Conservation (phyloP, 169 alveolate species). For the Blepharisma undulans region DNA sequence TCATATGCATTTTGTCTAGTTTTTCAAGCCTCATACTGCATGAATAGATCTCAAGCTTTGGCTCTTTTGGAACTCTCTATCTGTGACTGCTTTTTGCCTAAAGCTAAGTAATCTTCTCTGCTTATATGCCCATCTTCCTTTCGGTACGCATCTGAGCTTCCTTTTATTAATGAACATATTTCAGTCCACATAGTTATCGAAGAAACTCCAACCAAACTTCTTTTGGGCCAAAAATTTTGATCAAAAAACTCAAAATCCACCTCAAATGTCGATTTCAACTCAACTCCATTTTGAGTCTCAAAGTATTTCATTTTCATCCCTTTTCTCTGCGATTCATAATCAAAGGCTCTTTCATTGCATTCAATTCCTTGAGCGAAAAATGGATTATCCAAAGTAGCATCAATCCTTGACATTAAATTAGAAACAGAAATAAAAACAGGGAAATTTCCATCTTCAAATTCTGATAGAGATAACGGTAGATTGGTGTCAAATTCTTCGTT, state of each 20-base stretch:
- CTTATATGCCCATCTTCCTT: not conserved
- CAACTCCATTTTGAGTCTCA: not conserved
- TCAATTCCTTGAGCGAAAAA: not conserved
- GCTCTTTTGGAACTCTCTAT: not conserved
- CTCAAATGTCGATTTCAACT: not conserved
- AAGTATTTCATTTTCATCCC: not conserved
- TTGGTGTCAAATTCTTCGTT: not conserved
- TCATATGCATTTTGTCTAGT: conserved; percentile 52
- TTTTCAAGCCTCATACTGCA: conserved; percentile 71
- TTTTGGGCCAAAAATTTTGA: conserved; percentile 20
- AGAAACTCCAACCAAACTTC: not conserved
- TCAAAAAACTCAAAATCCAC: conserved; percentile 2
- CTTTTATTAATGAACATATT: conserved; percentile 72
- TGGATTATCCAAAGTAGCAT: not conserved
- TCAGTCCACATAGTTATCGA: conserved; percentile 77
- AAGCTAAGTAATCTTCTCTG: not conserved
- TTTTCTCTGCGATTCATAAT: not conserved
- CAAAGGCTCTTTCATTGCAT: conserved; percentile 36
- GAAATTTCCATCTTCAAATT: not conserved
- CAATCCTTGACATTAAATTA: not conserved
- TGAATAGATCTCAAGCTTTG: conserved; percentile 39
- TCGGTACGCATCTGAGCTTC: conserved; percentile 43
- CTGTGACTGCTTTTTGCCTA: not conserved
- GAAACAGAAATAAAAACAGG: not conserved
- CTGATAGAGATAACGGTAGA: not conserved